Evolutionary conservation across 2,329 filamentous ascomycete species (phyloP).

Genomic region (Colletotrichum ledebouriae): DNA sequence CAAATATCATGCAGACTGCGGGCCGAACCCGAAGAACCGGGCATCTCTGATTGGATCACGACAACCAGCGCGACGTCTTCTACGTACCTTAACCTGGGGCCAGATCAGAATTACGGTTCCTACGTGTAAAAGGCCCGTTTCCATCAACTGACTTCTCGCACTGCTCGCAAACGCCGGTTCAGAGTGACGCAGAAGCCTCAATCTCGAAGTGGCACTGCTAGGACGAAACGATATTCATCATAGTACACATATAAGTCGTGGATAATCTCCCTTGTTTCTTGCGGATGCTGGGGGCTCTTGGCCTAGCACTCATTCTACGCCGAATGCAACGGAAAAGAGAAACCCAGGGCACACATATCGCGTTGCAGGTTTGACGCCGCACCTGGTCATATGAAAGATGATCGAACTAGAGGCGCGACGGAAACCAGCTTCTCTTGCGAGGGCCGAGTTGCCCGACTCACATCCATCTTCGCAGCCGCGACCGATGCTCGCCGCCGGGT

Average conservation of each 20-base stretch:
- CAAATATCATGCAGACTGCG: background rate
- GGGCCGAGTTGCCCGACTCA: background rate
- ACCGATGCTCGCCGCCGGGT: no score
- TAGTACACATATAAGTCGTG: no score
- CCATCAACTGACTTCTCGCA: no score
- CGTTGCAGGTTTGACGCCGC: background rate
- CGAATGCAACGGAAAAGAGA: background rate
- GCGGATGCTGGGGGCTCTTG: background rate
- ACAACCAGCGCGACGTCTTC: slow-evolving; percentile 8
- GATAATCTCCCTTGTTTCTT: no score
- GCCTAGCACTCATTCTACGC: background rate
- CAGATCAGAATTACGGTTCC: background rate
- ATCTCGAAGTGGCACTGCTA: no score
- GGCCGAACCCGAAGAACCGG: background rate
- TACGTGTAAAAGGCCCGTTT: no score
- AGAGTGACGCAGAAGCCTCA: no score
- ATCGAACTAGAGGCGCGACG: background rate
- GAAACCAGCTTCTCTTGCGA: background rate
- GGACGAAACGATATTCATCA: no score
- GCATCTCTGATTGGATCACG: slow-evolving; percentile 9
- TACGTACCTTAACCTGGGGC: slow-evolving; percentile 5
- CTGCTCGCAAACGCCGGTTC: no score
- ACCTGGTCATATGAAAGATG: background rate
- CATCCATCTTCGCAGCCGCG: no score
- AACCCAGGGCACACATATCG: no score